Evolutionary conservation across 768 basidiomycete species (phyloP).

Genomic region (Epithele typhae): DNA sequence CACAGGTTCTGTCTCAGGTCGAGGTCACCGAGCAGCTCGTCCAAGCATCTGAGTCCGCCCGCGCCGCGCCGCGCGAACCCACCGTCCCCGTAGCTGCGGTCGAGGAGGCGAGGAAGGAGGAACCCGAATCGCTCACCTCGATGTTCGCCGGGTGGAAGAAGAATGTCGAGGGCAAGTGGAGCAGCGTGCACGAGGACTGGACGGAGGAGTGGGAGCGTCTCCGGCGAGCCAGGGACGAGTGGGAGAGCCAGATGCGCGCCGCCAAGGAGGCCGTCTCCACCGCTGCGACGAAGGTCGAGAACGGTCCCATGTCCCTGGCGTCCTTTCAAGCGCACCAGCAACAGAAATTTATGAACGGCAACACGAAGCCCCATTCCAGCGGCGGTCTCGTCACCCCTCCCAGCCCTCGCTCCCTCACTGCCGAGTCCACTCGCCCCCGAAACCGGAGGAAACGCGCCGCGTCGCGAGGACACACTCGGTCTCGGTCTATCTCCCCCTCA

Average conservation of each 20-base stretch:
- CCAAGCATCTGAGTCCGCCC: constrained; percentile 27
- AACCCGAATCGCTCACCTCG: constrained; percentile 46
- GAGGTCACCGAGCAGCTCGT: constrained; percentile 27
- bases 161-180: constrained; percentile 77
- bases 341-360: constrained; percentile 26
- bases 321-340: constrained; percentile 33
- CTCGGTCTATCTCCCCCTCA: constrained; percentile 27
- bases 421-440: constrained; percentile 44
- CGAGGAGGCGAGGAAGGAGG: constrained; percentile 31
- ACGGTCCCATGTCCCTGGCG: constrained; percentile 27
- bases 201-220: constrained; percentile 73
- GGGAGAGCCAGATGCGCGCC: constrained; percentile 57
- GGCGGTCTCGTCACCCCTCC: constrained; percentile 71
- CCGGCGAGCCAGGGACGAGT: constrained; percentile 70
- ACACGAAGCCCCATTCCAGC: constrained; percentile 23
- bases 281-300: constrained; percentile 34
- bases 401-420: constrained; percentile 66
- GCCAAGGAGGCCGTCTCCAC: constrained; percentile 53
- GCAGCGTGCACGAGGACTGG: constrained; percentile 77
- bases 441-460: constrained; percentile 28
- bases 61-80: constrained; percentile 22
- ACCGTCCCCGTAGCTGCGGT: constrained; percentile 14
- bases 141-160: constrained; percentile 72
- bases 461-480: constrained; percentile 34
- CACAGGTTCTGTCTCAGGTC: constrained; percentile 34